Evolutionary conservation across 2,329 filamentous ascomycete genomes (phyloP), one percentile per base, ranked within the genome.

Genomic region (Calonectria leucothoes): DNA sequence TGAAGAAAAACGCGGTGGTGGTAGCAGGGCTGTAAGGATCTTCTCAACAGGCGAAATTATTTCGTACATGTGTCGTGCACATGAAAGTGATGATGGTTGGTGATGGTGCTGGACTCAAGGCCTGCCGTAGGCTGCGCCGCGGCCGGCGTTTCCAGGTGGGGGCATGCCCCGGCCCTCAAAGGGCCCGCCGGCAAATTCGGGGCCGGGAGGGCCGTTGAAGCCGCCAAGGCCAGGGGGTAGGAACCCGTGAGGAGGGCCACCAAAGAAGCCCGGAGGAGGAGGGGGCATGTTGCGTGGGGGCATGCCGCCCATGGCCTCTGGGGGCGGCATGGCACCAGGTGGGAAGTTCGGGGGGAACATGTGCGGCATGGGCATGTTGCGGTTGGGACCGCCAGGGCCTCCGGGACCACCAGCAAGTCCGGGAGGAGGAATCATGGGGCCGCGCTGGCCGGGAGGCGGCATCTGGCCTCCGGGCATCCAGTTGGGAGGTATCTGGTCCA

Each of bases 291-390:
- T 89, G n/a, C 90, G 88, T 12, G 87, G 88, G 20, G 87, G 88
- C 73, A 88, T 87, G 20, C 85, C 88, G 39, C 83, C 84, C 82
- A 91, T 86, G 17, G 83, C 85, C 35, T 90, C 88, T 1, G 87
- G 88, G 15, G 87, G 87, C 10, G 85, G 85, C 80, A 88, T 86
- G 25, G 83, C 84, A 29, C 84, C 85, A 7, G 87, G 88, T 17
- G 90, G 88, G 75, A 92, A 93, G 81, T 89, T 91, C n/a, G 90
- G 90, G 25, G 90, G 90, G 78, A 90, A 92, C 86, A 91, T 91
- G 74, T 88, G 89, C 66, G 88, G 89, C 82, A 91, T 87, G 20
- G 89, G 89, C 74, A 88, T 86, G 73, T 82, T 85, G 42, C 84
- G 83, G 57, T 77, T 82, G 6, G 81, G 81, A 27, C 73, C 73